Evolutionary conservation across 2,329 filamentous ascomycete species (phyloP).

Genomic region (Cordyceps tenuipes): DNA sequence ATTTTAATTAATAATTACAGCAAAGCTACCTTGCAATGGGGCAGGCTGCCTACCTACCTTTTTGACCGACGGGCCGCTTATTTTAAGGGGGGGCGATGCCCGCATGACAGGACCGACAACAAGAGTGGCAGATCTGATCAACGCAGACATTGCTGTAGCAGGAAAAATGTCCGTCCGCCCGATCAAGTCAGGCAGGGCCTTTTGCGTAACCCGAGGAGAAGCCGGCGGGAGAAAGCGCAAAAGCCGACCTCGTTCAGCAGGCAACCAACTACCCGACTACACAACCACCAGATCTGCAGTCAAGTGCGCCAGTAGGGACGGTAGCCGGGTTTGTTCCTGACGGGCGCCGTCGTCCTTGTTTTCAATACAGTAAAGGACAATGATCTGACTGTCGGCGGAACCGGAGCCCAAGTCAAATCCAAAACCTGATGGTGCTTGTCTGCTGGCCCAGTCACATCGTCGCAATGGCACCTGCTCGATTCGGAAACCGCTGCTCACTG

Average conservation of each 20-base stretch:
- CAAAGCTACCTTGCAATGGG: not conserved
- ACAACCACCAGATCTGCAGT: not conserved
- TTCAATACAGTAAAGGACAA: not conserved
- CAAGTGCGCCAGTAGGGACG: not conserved
- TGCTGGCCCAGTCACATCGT: constrained; percentile 4
- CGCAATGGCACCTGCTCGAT: constrained; percentile 7
- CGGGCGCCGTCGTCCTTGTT: too few relatives aligned
- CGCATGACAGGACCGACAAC: not conserved
- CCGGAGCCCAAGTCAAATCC: not conserved
- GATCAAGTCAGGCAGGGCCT: too few relatives aligned
- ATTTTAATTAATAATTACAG: not conserved
- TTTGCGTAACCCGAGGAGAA: not conserved
- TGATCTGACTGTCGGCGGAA: not conserved
- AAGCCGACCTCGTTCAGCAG: not conserved
- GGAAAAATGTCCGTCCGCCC: not conserved
- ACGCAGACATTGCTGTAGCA: not conserved
- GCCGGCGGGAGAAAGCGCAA: not conserved
- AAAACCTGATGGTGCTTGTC: not conserved
- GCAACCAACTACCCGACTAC: not conserved
- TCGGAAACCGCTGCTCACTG: not conserved
- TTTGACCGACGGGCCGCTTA: constrained; percentile 1
- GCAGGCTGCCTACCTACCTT: not conserved
- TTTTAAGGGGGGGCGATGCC: not conserved
- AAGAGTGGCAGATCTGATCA: not conserved
- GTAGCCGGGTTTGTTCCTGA: not conserved